Percentiles rank a stretch among this genome's conserved stretches.
These are phyloP conservation scores for Fraxinus pennsylvanica DNA, from an alignment of 257 asterid species.

Conservation along the genomic window DNA sequence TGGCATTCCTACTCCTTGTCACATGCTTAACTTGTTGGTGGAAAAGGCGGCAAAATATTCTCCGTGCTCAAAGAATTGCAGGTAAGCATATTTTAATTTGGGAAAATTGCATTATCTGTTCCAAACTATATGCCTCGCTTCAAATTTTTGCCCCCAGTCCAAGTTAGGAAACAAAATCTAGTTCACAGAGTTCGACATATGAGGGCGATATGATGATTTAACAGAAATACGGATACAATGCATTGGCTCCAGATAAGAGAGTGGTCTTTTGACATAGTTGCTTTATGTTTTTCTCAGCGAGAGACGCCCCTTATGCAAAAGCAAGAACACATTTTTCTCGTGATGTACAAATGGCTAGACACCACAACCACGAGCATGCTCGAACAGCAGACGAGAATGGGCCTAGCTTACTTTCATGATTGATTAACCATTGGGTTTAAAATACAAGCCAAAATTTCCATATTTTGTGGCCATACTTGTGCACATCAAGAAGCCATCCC, in stretches of 20 bases:
- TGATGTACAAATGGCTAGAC: constrained; percentile 77
- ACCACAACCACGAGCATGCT: constrained; percentile 61
- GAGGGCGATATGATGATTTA: background rate
- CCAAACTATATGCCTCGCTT: background rate
- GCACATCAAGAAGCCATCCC: background rate
- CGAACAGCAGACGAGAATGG: constrained; percentile 87
- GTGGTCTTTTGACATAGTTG: constrained; percentile 13
- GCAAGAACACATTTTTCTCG: constrained; percentile 72
- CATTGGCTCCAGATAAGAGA: background rate
- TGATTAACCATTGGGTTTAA: background rate
- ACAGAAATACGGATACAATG: background rate
- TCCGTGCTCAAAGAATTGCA: constrained; percentile 84
- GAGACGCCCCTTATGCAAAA: constrained; percentile 96
- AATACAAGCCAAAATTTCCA: background rate
- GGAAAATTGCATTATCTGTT: background rate
- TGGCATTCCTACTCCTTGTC: constrained; percentile 54
- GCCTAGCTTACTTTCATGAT: constrained; percentile 48
- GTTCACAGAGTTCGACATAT: background rate
- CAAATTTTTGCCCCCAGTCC: background rate
- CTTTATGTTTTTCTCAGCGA: constrained; percentile 47
- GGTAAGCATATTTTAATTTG: constrained; percentile 43
- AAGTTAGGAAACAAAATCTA: background rate
- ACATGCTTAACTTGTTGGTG: constrained; percentile 87
- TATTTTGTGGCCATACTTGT: background rate
- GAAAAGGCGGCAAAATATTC: constrained; percentile 90